Evolutionary conservation across 2,329 filamentous ascomycete species (phyloP), one percentile per base, ranked within the genome.

Genomic region (Xylariaceae sp.): DNA sequence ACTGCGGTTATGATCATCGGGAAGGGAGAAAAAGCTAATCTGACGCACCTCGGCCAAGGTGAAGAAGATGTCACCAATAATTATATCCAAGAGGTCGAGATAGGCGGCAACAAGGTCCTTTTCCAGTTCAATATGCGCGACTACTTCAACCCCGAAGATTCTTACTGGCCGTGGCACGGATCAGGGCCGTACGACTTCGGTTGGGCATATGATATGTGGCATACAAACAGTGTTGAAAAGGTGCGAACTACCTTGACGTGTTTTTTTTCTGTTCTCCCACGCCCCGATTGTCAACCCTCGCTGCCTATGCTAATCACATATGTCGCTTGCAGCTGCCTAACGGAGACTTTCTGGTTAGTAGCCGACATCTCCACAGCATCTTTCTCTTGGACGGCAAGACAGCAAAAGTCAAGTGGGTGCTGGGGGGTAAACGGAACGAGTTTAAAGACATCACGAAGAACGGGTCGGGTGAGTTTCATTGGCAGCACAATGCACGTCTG

Each of bases 401-500:
- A 4, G 36, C 28, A 12, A 2, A 48, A 17, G 45, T 55, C 2
- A 51, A 51, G 31, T 55, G 52, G 52, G 45, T 51, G 6, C 36
- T 56, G 1, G 54, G 54, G 1, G 54, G 54, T 6, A 56, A 48
- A 36, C 28, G 54, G 31, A 31, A 41, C 12, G 34, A 53, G 12
- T 53, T 56, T 41, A 48, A 19, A 10, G 54, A 56, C 41, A 41
- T 56, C 34, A 51, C 50, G 11, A 31, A 31, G n/a, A 42, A 40
- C 7, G 41, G 31, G 13, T 44, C 46, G 14, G 54, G 42, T 9
- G 39, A 31, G 2, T 56, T 54, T 38, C 54, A 51, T 38, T 56
- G 54, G 54, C 54, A 56, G 47, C 54, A 56, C 39, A 54, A 56
- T 19, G 54, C 54, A 18, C 54, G 45, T 17, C 43, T 56, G 14